Evolutionary conservation across 2,329 filamentous ascomycete genomes (phyloP).

Genomic region (Teratosphaeria viscida): DNA sequence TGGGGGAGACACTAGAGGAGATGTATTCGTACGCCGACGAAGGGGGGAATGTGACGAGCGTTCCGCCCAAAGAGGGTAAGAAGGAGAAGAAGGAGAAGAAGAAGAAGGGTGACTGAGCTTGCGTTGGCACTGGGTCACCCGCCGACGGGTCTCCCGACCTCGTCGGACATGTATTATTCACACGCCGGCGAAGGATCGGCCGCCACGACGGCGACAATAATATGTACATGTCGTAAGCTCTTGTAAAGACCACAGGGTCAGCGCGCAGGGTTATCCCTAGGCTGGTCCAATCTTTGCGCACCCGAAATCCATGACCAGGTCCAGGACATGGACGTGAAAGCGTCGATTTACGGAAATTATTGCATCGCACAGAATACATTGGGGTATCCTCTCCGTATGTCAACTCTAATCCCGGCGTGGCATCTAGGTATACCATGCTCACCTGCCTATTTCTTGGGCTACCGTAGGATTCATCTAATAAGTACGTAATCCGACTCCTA

Average conservation of each 20-base stretch:
- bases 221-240: not conserved
- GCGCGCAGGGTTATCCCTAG: not conserved
- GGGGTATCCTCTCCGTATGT: too few species aligned
- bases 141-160: not conserved
- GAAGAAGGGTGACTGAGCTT: not conserved
- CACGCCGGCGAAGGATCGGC: not conserved
- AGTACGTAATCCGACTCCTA: not conserved
- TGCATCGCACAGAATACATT: too few species aligned
- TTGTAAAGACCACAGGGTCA: not conserved
- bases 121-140: not conserved
- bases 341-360: not conserved
- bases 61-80: not conserved
- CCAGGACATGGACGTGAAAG: not conserved
- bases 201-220: not conserved
- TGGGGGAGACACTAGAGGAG: not conserved
- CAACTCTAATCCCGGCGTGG: too few species aligned
- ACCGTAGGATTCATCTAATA: too few species aligned
- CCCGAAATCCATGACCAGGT: not conserved
- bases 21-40: not conserved
- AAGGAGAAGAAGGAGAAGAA: too few species aligned
- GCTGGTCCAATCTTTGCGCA: not conserved
- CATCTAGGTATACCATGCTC: too few species aligned
- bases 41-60: not conserved
- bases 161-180: not conserved
- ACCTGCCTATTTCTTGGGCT: too few species aligned